Evolutionary conservation across 352 stramenopile species (phyloP), one percentile per base, ranked within the genome.

Genomic region (Phytopythium mirpurense): DNA sequence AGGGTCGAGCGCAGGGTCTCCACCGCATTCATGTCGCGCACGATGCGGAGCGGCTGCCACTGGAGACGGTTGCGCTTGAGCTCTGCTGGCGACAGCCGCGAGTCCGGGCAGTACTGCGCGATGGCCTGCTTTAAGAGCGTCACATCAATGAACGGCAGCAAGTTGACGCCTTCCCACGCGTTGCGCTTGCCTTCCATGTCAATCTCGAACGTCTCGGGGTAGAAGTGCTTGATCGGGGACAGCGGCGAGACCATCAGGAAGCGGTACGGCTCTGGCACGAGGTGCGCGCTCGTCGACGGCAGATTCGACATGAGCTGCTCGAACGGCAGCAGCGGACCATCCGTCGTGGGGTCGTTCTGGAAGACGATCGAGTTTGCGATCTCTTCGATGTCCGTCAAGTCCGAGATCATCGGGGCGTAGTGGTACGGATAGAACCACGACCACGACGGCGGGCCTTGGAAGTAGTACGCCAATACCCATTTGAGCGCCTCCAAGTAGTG

Each of bases 381-480:
- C 0, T 74, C 64, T 38, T 83, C 68, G 27, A 98, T 86, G 57
- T 98, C 86, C 0, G 88, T 96, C 37, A 99, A 78, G 75, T 99
- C 97, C 2, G 93, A 99, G 16, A 98, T 84, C 84, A 99, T 99
- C 3, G 97, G 97, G 10, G 96, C 94, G 65, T 99, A 99, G 71
- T 99, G 97, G 65, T 98, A 99, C 5, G 97, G 97, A 65, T 98
- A 99, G 63, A 97, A 99, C 97, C 97, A 99, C 26, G 90, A 93
- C 97, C 97, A 99, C 6, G 89, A 98, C 46, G 86, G 83, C 52
- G 93, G 96, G 2, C 97, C 97, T 63, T 92, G 81, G 51, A 89
- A 93, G 47, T 95, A 95, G 57, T 95, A 95, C 38, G 74, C 62
- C 10, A 92, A 56, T 57, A 68, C 82, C 85, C 85, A 95, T 18